Conservation (phyloP, 2,329 filamentous ascomycete species). For the Calonectria hongkongensis region DNA sequence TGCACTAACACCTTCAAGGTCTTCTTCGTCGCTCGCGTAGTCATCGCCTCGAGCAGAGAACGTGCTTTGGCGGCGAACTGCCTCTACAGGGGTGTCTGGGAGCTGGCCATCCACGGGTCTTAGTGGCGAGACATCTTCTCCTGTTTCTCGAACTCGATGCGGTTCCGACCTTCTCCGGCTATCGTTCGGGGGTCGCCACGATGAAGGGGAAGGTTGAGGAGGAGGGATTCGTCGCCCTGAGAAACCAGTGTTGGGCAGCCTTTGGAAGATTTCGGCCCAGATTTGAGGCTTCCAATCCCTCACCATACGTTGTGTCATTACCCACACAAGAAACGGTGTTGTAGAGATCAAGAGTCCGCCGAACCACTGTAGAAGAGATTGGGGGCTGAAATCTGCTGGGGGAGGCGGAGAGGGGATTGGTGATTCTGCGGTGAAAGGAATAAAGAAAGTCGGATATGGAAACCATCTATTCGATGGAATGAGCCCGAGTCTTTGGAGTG, state of each 20-base stretch:
- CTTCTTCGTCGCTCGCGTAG: slow-evolving; percentile 74
- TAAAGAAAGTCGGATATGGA: slow-evolving; percentile 69
- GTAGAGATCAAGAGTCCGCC: slow-evolving; percentile 64
- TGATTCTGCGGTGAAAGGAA: slow-evolving; percentile 72
- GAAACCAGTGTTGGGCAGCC: slow-evolving; percentile 63
- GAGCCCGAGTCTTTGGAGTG: slow-evolving; percentile 71
- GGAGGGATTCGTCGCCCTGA: slow-evolving; percentile 46
- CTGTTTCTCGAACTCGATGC: slow-evolving; percentile 48
- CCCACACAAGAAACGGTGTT: slow-evolving; percentile 69
- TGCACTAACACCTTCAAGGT: slow-evolving; percentile 72
- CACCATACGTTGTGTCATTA: slow-evolving; percentile 63
- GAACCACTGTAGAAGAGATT: slow-evolving; percentile 66
- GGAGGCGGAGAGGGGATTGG: slow-evolving; percentile 69
- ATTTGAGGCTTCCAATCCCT: slow-evolving; percentile 60
- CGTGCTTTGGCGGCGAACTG: slow-evolving; percentile 66
- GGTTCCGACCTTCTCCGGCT: slow-evolving; percentile 45
- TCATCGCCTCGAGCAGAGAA: slow-evolving; percentile 71
- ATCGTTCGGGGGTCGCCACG: slow-evolving; percentile 46
- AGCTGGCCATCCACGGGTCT: slow-evolving; percentile 57
- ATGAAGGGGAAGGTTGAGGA: slow-evolving; percentile 42
- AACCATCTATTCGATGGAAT: slow-evolving; percentile 64
- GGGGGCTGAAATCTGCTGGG: slow-evolving; percentile 60
- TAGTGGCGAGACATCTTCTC: slow-evolving; percentile 52
- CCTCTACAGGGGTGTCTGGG: slow-evolving; percentile 57
- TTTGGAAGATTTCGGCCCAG: slow-evolving; percentile 62